Evolutionary conservation across 805 yeast species (phyloP).

Genomic region (Isabelozyma pseudorhagii): DNA sequence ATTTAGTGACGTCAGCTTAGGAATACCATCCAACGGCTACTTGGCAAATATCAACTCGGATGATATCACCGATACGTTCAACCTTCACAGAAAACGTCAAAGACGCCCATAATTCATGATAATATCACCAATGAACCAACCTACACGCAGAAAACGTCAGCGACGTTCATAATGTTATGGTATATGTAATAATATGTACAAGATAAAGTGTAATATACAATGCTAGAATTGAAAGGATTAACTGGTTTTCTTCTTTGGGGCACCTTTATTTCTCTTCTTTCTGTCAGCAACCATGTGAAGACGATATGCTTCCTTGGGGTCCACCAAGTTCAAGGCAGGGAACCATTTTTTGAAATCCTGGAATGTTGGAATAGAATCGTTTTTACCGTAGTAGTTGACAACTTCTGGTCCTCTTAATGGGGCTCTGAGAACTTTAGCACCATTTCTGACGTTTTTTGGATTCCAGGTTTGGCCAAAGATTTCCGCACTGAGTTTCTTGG

Average conservation of each 20-base stretch:
- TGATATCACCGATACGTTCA: conserved; percentile 28
- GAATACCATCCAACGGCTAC: neutral
- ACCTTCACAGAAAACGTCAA: conserved; percentile 9
- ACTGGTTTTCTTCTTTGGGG: conserved; percentile 65
- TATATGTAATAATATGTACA: conserved; percentile 3
- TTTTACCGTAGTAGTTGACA: conserved; percentile 65
- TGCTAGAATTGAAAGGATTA: conserved; percentile 1
- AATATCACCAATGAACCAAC: no score
- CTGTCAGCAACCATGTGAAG: conserved; percentile 57
- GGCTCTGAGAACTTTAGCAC: conserved; percentile 63
- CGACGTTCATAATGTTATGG: neutral
- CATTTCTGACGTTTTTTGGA: conserved; percentile 65
- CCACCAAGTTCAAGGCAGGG: conserved; percentile 50
- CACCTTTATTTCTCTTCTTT: conserved; percentile 86
- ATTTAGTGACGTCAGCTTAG: conserved; percentile 1
- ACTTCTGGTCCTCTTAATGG: conserved; percentile 73
- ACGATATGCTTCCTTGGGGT: conserved; percentile 70
- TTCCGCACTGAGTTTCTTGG: conserved; percentile 58
- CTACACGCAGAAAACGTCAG: neutral
- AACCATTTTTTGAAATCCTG: conserved; percentile 55
- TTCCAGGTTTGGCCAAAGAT: conserved; percentile 71
- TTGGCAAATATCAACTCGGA: conserved; percentile 6
- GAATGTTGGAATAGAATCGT: conserved; percentile 64
- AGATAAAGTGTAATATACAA: conserved; percentile 2
- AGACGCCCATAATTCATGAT: neutral